Base-by-base conservation (phyloP, 495 filamentous ascomycete genomes). In the Penicillium steckii region DNA sequence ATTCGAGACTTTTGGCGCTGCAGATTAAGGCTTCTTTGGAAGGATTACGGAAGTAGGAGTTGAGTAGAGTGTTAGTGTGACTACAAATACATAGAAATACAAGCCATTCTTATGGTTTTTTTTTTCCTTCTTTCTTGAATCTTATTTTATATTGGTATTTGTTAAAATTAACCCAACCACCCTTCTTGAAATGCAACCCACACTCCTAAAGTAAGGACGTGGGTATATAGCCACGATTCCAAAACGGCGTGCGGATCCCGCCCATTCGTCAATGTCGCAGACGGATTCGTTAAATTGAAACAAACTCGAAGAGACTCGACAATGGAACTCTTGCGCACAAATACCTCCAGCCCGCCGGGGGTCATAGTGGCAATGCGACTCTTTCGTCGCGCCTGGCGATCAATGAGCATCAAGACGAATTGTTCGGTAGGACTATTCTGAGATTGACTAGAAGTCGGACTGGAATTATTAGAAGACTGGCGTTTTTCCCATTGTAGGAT, bases 11-110 rank as follows among this genome's bases (percentile, higher is more conserved):
- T 33, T 56, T 93, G 66, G 90, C 88, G 19, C 61, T 95, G 67
- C 88, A 91, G 76, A 87, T 92, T 37, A 87, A 87, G 67, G 88
- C 77, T 0, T 56, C 79, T 32, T 77, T 90, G 56, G 77, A 77
- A 53, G 84, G 81, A 0, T 26, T 81, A 45, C 67, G 50, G 37
- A 58, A 53, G 15, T 73, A 70, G 46, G 33, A 15, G 5, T 37
- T 62, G 56, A 41, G 50, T 48, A 8, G 12, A 3, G 15, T 3
- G n/a, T 7, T 18, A 37, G 8, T 46, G 21, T 3, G n/a, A 32
- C n/a, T 32, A 32, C 29, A 13, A 32, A 12, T 38, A 15, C 13
- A 38, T 38, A 38, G 10, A 8, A 38, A 15, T 7, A 29, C n/a
- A 38, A 19, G 18, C 8, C 21, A 21, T 40, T 35, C 13, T 1